Evolutionary conservation across 164 flowering plant genomes (phyloP).

Genomic region (Aristolochia fimbriata): DNA sequence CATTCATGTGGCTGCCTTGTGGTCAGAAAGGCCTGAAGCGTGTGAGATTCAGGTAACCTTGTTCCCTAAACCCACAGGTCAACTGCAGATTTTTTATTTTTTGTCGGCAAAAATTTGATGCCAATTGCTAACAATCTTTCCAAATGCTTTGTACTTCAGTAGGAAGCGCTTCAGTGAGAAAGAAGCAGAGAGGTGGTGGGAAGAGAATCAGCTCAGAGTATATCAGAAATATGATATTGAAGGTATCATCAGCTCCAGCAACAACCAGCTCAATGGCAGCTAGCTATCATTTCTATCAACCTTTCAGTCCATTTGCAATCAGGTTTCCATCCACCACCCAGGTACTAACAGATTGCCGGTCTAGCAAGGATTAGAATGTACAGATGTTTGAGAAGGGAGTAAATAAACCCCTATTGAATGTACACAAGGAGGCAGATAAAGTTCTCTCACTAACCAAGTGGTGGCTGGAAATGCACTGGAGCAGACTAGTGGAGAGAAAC

Average conservation of each 20-base stretch:
- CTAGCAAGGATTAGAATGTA: background rate
- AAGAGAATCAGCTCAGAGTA: conserved; percentile 40
- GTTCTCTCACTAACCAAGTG: background rate
- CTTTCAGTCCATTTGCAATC: background rate
- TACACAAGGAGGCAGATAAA: too few species aligned
- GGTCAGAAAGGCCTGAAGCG: conserved; percentile 58
- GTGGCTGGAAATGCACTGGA: too few species aligned
- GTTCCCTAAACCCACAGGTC: background rate
- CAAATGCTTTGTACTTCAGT: conserved; percentile 24
- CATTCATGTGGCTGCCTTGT: conserved; percentile 32
- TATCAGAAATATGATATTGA: conserved; percentile 37
- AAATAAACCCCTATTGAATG: too few species aligned
- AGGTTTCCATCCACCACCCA: background rate
- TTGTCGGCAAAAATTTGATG: too few species aligned
- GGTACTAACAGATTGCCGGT: background rate
- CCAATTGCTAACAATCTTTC: too few species aligned
- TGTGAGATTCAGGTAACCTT: conserved; percentile 62
- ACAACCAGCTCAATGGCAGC: conserved; percentile 12
- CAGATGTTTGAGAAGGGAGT: background rate
- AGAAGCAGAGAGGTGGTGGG: conserved; percentile 68
- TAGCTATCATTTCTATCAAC: background rate
- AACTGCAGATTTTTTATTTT: too few species aligned
- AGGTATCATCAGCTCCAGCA: conserved; percentile 17
- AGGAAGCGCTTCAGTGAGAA: conserved; percentile 46
- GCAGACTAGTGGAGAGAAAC: background rate